Evolutionary conservation across 768 basidiomycete genomes (phyloP).

Genomic region (Paxillus ammoniavirescens): DNA sequence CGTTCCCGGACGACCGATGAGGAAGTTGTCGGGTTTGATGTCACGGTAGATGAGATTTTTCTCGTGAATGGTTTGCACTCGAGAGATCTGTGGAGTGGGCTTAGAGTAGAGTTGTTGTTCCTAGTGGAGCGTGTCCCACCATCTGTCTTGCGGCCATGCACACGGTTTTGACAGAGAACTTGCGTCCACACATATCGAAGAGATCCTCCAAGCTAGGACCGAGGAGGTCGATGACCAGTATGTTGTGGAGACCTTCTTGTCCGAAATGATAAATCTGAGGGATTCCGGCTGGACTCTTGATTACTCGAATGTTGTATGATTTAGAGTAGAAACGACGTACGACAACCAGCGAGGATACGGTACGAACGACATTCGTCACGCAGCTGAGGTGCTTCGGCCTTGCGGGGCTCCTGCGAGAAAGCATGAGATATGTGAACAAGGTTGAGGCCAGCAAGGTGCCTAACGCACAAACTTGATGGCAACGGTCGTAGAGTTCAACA

Average conservation of each 20-base stretch:
- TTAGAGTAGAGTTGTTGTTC: slow-evolving; percentile 6
- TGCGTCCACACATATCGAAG: slow-evolving; percentile 98
- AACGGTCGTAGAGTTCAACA: slow-evolving; percentile 97
- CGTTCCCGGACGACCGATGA: slow-evolving; percentile 91
- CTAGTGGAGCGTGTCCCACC: slow-evolving; percentile 43
- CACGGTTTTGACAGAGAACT: slow-evolving; percentile 97
- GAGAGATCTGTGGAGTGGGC: slow-evolving; percentile 60
- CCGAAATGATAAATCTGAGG: slow-evolving; percentile 99
- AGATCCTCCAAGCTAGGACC: slow-evolving; percentile 97
- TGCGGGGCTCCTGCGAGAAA: slow-evolving; percentile 70
- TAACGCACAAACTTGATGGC: slow-evolving; percentile 98
- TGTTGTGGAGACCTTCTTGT: slow-evolving; percentile 97
- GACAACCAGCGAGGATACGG: slow-evolving; percentile 84
- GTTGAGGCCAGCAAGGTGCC: neutral
- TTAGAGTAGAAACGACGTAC: slow-evolving; percentile 49
- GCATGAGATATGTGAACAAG: slow-evolving; percentile 8
- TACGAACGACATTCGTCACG: slow-evolving; percentile 98
- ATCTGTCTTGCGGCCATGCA: slow-evolving; percentile 99
- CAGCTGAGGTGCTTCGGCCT: slow-evolving; percentile 96
- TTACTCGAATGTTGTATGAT: slow-evolving; percentile 12
- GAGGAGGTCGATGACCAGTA: slow-evolving; percentile 96
- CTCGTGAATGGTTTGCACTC: slow-evolving; percentile 98
- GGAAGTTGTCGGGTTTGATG: slow-evolving; percentile 99
- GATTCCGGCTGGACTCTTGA: slow-evolving; percentile 71
- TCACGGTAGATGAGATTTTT: slow-evolving; percentile 99